Percentiles rank a stretch among this genome's conserved stretches.
These are phyloP conservation scores for Cystobasidium sp. DNA, from an alignment of 1,284 basidiomycete genomes.

Conservation along the genomic window DNA sequence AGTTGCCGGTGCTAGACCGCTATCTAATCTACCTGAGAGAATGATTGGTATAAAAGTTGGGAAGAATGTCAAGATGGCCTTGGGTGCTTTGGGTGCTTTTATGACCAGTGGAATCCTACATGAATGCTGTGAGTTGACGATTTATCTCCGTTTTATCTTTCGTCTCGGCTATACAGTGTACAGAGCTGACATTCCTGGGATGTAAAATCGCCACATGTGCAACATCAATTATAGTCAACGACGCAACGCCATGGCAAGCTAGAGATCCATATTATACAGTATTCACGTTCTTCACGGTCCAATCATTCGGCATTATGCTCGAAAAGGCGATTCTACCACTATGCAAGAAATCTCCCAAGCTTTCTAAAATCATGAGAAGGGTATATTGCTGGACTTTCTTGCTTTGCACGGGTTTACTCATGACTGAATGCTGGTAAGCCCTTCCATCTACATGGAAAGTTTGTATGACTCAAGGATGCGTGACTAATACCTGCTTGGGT, in stretches of 20 bases:
- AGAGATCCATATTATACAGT: slow-evolving; percentile 32
- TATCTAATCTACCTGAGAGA: neutral
- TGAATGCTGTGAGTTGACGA: slow-evolving; percentile 29
- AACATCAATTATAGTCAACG: slow-evolving; percentile 21
- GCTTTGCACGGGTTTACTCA: slow-evolving; percentile 37
- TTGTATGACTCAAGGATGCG: too few relatives aligned
- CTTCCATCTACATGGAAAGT: too few relatives aligned
- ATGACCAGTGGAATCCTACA: slow-evolving; percentile 32
- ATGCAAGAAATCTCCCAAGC: neutral
- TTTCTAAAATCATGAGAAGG: neutral
- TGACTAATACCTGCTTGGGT: too few relatives aligned
- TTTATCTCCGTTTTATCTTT: neutral
- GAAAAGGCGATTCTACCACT: slow-evolving; percentile 1
- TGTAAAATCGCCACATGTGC: neutral
- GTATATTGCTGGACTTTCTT: slow-evolving; percentile 25
- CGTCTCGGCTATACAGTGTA: neutral
- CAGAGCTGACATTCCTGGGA: too few relatives aligned
- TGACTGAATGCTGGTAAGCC: slow-evolving; percentile 40
- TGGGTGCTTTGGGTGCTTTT: slow-evolving; percentile 24
- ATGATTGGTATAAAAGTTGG: neutral
- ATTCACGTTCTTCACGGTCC: slow-evolving; percentile 35
- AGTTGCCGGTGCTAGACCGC: slow-evolving; percentile 10
- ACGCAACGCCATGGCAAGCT: slow-evolving; percentile 29
- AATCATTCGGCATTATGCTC: slow-evolving; percentile 31
- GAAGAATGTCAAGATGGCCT: slow-evolving; percentile 2